phyloP scores from a whole-genome alignment of 306 rosid genomes.

The Sicyos edulis region DNA sequence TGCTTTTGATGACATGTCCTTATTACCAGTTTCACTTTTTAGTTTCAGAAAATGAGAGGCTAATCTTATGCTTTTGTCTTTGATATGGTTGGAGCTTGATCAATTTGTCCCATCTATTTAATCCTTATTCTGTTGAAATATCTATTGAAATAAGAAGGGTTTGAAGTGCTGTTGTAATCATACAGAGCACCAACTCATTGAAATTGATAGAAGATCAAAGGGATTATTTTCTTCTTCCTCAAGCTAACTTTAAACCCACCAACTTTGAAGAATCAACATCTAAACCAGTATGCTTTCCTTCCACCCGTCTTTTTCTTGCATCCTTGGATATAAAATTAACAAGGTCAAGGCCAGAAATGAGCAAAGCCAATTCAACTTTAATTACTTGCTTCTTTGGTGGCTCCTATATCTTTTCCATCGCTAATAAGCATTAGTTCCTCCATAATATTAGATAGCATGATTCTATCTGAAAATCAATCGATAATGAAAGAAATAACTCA shows the following conservation, averaged over 20 bases:
- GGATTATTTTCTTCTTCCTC: constrained; percentile 5
- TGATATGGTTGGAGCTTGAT: constrained; percentile 5
- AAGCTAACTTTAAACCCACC: constrained; percentile 14
- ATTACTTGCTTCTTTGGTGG: too few relatives aligned
- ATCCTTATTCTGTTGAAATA: background rate
- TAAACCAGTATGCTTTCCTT: too few relatives aligned
- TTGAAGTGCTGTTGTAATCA: constrained; percentile 8
- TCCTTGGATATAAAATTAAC: too few relatives aligned
- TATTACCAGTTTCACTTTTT: background rate
- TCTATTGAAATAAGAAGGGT: constrained; percentile 8
- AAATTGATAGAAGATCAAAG: constrained; percentile 7
- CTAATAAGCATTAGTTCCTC: too few relatives aligned
- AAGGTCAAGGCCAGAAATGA: too few relatives aligned
- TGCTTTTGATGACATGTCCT: background rate
- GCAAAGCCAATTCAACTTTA: too few relatives aligned
- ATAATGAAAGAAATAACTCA: too few relatives aligned
- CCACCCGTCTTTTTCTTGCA: too few relatives aligned
- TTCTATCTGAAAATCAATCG: too few relatives aligned
- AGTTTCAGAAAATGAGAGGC: background rate
- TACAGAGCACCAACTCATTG: constrained; percentile 16
- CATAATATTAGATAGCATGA: too few relatives aligned
- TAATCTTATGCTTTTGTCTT: background rate
- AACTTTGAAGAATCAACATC: background rate
- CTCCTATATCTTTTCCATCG: too few relatives aligned
- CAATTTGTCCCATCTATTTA: background rate